Evolutionary conservation across 1,284 basidiomycete genomes (phyloP).

Genomic region (Cryptococcus sp.): DNA sequence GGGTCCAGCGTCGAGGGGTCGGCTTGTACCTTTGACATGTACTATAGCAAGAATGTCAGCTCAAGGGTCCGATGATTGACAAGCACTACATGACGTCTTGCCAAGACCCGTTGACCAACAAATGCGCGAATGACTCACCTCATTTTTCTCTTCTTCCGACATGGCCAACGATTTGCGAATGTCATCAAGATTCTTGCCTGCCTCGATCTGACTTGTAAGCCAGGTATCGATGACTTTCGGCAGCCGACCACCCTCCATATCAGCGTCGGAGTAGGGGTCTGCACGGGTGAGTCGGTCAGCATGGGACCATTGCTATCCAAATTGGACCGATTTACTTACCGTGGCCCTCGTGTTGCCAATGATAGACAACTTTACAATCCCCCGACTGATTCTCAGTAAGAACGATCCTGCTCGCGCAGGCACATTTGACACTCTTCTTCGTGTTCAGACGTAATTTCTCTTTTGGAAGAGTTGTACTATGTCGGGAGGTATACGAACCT

Average conservation of each 20-base stretch:
- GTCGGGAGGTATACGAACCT: constrained; percentile 44
- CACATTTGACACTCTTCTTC: constrained; percentile 50
- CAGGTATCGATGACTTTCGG: constrained; percentile 48
- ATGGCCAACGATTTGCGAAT: constrained; percentile 41
- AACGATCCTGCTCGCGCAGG: constrained; percentile 45
- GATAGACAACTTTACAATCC: constrained; percentile 42
- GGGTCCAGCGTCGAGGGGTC: constrained; percentile 37
- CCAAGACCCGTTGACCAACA: no score
- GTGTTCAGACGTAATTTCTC: constrained; percentile 48
- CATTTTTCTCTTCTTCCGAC: constrained; percentile 41
- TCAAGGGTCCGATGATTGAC: neutral
- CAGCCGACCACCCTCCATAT: constrained; percentile 40
- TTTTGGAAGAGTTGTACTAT: constrained; percentile 38
- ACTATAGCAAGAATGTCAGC: constrained; percentile 17
- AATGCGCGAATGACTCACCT: constrained; percentile 18
- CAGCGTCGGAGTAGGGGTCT: constrained; percentile 45
- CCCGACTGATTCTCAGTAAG: constrained; percentile 44
- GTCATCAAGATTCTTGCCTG: constrained; percentile 42
- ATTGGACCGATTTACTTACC: constrained; percentile 25
- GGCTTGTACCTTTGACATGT: constrained; percentile 35
- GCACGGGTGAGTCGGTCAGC: constrained; percentile 3
- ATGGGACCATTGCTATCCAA: neutral
- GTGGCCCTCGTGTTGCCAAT: constrained; percentile 50
- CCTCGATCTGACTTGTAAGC: constrained; percentile 43
- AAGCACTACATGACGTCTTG: neutral